phyloP scores from a whole-genome alignment of 768 basidiomycete genomes.

The Nevesoporus exiguus region DNA sequence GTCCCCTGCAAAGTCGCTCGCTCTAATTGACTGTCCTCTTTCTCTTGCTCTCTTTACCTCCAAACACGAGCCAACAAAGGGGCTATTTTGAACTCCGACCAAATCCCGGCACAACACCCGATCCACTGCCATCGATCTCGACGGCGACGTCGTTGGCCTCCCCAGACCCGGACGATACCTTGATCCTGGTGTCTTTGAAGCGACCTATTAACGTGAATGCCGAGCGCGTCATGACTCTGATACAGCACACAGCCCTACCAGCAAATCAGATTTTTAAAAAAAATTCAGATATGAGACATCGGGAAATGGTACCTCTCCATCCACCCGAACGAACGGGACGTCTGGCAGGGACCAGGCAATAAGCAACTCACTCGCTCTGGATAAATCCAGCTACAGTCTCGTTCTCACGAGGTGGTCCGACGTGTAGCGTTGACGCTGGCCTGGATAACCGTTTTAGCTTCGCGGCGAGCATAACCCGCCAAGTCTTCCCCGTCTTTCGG shows the following conservation, averaged over 20 bases:
- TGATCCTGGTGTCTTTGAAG: no score
- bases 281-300: no score
- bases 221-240: not conserved
- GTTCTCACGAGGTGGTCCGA: not conserved
- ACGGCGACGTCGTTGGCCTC: not conserved
- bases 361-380: not conserved
- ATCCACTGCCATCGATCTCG: not conserved
- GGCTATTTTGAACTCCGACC: conserved; percentile 22
- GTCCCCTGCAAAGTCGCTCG: conserved; percentile 20
- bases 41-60: conserved; percentile 16
- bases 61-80: conserved; percentile 31
- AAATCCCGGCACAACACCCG: not conserved
- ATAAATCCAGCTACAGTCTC: not conserved
- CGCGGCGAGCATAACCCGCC: no score
- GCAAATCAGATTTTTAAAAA: no score
- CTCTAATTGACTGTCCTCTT: conserved; percentile 12
- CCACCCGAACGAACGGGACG: no score
- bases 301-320: no score
- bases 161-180: no score
- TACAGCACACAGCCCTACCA: not conserved
- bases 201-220: no score
- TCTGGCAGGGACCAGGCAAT: not conserved
- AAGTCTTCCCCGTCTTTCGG: no score
- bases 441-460: no score
- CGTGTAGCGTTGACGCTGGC: no score